These are phyloP conservation scores for Flaveria ramosissima DNA, from an alignment of 129 eudicot genomes.

Conservation along the genomic window DNA sequence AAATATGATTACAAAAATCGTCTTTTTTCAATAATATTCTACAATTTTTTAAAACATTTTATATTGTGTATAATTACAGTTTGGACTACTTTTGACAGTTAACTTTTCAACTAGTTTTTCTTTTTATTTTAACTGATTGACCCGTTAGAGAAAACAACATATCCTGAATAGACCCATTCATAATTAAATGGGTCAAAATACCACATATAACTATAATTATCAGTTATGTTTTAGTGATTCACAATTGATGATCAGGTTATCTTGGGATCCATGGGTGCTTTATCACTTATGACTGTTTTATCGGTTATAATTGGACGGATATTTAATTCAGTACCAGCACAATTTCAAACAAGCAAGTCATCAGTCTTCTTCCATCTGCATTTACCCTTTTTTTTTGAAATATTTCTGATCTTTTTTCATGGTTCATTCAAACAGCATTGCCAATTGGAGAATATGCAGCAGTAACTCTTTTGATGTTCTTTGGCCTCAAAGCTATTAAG, in stretches of 20 bases:
- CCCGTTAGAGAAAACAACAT: background rate
- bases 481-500: constrained; percentile 90
- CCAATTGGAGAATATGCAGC: constrained; percentile 99
- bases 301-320: constrained; percentile 89
- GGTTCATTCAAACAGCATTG: constrained; percentile 58
- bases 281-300: constrained; percentile 76
- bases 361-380: constrained; percentile 3
- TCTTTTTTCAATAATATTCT: background rate
- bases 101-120: background rate
- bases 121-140: background rate
- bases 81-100: constrained; percentile 5
- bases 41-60: background rate
- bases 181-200: background rate
- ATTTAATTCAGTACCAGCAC: constrained; percentile 95
- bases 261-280: constrained; percentile 96
- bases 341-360: constrained; percentile 87
- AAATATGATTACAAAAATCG: background rate
- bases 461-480: constrained; percentile 81
- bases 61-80: background rate
- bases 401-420: constrained; percentile 5
- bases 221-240: background rate
- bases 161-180: background rate
- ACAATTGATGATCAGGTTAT: constrained; percentile 59
- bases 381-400: background rate
- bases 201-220: background rate